Evolutionary conservation across 208 protist genomes (phyloP), one percentile per base, ranked within the genome.

Genomic region (Trypanosoma caninum): DNA sequence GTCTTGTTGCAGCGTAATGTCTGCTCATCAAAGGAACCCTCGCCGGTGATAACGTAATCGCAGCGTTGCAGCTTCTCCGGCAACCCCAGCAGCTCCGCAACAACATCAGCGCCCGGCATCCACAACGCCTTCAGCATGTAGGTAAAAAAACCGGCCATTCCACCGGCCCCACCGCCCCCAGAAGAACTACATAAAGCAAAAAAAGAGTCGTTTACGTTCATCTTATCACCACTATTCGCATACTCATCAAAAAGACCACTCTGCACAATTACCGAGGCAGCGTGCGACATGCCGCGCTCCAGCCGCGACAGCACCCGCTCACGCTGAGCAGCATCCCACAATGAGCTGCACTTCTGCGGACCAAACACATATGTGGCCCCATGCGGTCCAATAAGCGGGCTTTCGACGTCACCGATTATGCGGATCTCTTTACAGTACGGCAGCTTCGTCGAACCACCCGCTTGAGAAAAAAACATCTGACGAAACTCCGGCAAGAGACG

Each of bases 1-100:
- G 86, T 89, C 69, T 93, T 93, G 65, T 80, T 73, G 3, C 53
- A 88, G 14, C 41, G 52, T 4, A 93, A 65, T 0, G 82, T 87
- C 57, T 93, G 86, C 13, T 48, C 44, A 45, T 93, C 86, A 44
- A 88, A 89, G n/a, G 80, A 89, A 51, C 86, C 86, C 52, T 93
- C 82, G 10, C 86, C 86, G 0, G 80, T 84, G 7, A 88, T 75
- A 2, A 93, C 27, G 14, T 76, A 51, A 41, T 83, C 75, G 41
- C 73, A 78, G 0, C 3, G 22, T 38, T 16, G 58, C 20, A 50
- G 22, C 40, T 60, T 58, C 33, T 40, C 34, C 13, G 10, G 61
- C 4, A 87, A 46, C 2, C 60, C 67, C 8, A 84, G 59, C 20
- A 87, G 57, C 34, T 61, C 75, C 18, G 72, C 79, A 6, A 89